Evolutionary conservation across 805 yeast genomes (phyloP), one percentile per base, ranked within the genome.

Genomic region (Komagataella kurtzmanii): DNA sequence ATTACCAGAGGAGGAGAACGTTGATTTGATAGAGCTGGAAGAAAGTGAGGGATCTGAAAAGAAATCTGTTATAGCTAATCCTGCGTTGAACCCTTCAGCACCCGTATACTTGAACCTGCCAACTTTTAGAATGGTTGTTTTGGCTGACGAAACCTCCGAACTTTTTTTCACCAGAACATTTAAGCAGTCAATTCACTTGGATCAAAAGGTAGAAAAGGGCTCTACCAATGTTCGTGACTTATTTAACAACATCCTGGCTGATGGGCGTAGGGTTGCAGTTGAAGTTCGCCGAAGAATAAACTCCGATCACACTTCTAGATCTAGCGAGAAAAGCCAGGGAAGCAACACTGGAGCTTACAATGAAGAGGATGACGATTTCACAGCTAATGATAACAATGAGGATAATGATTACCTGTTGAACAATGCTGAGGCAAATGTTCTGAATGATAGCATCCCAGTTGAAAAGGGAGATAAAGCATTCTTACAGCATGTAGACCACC

Each of bases 121-220:
- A 0, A 89, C 96, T 0, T 91, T 91, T 68, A 72, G 98, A 55
- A 91, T 91, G 99, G 95, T 93, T 1, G 70, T 93, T 5, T 70
- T 91, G 5, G 97, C 98, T 0, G 97, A 90, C 63, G 98, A 89
- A 60, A 86, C 97, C 0, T 85, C 88, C 58, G 98, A 93, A 64
- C 71, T 85, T 45, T 80, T 91, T 55, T 93, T 93, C 67, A 74
- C 87, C 12, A 70, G 73, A 23, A 83, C 89, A 0, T 69, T 88
- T 40, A 74, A 85, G 52, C 65, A 72, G n/a, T 77, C 91, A 0
- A 75, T 87, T 50, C 88, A 85, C 61, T 72, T 87, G 49, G 76
- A 78, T 52, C 76, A 77, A 56, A 79, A 76, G 44, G 72, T 77
- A 47, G 57, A 55, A 17, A 54, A 56, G 43, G 54, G 64, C 58